Percentiles rank a stretch among this genome's conserved stretches.
phyloP scores from a whole-genome alignment of 1,139 yeast genomes.

The Nakaseomyces glabratus region DNA sequence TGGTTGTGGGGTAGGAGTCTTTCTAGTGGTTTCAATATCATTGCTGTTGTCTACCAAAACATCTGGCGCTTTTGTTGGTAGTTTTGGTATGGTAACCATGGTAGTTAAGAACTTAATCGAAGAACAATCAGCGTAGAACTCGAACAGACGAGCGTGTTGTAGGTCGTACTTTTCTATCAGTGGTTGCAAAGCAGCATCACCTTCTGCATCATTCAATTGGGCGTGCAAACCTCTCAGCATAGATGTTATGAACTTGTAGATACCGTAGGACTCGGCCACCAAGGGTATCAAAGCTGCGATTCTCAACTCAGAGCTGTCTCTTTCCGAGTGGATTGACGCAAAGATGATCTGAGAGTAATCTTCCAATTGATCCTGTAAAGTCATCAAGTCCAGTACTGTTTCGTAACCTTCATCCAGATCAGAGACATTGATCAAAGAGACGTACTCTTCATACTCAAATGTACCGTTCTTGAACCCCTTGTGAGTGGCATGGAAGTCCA shows the following conservation, averaged over 20 bases:
- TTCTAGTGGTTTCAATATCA: conserved; percentile 11
- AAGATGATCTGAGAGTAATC: conserved; percentile 71
- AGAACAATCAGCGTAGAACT: conserved; percentile 86
- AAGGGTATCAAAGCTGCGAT: conserved; percentile 84
- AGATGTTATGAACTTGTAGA: conserved; percentile 78
- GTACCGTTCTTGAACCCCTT: conserved; percentile 82
- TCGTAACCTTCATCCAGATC: conserved; percentile 97
- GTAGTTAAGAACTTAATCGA: conserved; percentile 76
- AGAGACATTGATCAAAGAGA: conserved; percentile 75
- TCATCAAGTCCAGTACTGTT: conserved; percentile 76
- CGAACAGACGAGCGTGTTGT: conserved; percentile 75
- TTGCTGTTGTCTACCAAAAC: conserved; percentile 9
- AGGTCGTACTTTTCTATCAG: conserved; percentile 61
- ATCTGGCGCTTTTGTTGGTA: conserved; percentile 60
- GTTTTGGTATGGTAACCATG: conserved; percentile 76
- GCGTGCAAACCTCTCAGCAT: conserved; percentile 86
- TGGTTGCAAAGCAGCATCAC: conserved; percentile 67
- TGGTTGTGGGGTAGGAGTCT: conserved; percentile 7
- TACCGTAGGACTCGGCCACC: conserved; percentile 90
- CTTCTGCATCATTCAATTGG: conserved; percentile 48
- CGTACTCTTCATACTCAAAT: conserved; percentile 91
- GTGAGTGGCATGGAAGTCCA: conserved; percentile 76
- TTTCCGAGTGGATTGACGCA: conserved; percentile 46
- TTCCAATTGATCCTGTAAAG: conserved; percentile 76
- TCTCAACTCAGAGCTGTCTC: conserved; percentile 60